Conservation (phyloP, 768 basidiomycete genomes). For the Pulveroboletus sp. region DNA sequence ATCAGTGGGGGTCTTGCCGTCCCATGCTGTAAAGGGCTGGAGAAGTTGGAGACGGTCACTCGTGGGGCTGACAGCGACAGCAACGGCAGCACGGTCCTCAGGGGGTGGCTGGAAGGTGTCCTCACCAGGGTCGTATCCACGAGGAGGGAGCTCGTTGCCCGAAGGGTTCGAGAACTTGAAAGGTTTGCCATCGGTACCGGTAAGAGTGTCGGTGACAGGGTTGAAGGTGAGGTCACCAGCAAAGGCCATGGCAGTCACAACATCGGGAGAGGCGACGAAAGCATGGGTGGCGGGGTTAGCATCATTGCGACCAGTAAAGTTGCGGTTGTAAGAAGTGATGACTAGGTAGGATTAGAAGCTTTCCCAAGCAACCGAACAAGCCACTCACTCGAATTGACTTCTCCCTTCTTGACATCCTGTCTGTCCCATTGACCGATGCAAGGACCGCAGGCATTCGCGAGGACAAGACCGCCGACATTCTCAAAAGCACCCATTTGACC, state of each 20-base stretch:
- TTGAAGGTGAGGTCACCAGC: slow-evolving; percentile 95
- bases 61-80: slow-evolving; percentile 82
- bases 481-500: slow-evolving; percentile 90
- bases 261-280: slow-evolving; percentile 89
- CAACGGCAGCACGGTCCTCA: slow-evolving; percentile 73
- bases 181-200: slow-evolving; percentile 86
- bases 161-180: slow-evolving; percentile 96
- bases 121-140: slow-evolving; percentile 95
- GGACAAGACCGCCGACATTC: slow-evolving; percentile 83
- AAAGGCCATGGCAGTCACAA: slow-evolving; percentile 97
- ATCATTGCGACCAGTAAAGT: slow-evolving; percentile 99
- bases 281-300: slow-evolving; percentile 99
- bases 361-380: neutral
- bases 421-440: slow-evolving; percentile 99
- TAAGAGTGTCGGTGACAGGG: slow-evolving; percentile 88
- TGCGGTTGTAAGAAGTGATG: slow-evolving; percentile 99
- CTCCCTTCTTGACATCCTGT: slow-evolving; percentile 94
- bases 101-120: slow-evolving; percentile 98
- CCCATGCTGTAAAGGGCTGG: slow-evolving; percentile 87
- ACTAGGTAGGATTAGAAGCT: slow-evolving; percentile 43
- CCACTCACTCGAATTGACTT: slow-evolving; percentile 86
- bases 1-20: slow-evolving; percentile 87
- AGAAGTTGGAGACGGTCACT: slow-evolving; percentile 91
- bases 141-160: slow-evolving; percentile 91
- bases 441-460: slow-evolving; percentile 98